Base-by-base conservation (phyloP, 495 filamentous ascomycete genomes). In the Trichocladium antarcticum region DNA sequence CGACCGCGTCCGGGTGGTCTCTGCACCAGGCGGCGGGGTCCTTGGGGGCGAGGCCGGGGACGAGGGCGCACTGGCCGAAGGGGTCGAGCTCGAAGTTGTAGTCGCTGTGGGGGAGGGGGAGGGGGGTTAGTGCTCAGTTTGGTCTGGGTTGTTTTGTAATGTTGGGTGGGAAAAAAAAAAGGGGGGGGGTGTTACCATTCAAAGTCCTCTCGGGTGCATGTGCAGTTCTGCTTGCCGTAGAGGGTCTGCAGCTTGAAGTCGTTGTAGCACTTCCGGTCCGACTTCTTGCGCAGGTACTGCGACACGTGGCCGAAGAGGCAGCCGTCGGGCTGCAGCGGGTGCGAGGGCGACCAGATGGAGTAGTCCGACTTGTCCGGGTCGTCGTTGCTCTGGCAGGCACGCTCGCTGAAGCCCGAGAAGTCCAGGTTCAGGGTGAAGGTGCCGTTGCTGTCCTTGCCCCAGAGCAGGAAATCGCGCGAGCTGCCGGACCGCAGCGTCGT, bases 231-330 rank as follows among this genome's bases (percentile, higher is more conserved):
- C 38, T 69, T 70, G 37, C 74, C 72, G 67, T 87, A 85, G 3
- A 88, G 68, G 29, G 78, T 73, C 35, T 80, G 73, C 65, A 92
- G 70, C 46, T 72, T 73, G 20, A 65, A 74, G 45, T 83, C 80
- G 54, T 94, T 94, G 70, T 79, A 92, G 70, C 93, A 99, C 19
- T 82, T 68, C 28, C 70, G 66, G 5, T 76, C 74, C 14, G 69
- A 57, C 59, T 82, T 87, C 74, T 96, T 97, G 60, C 93, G 85
- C 62, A 92, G 78, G 56, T 97, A 99, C 60, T 89, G 76, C 40
- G 88, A 78, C 32, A 83, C 71, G 68, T 95, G 93, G 15, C 93
- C 93, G 60, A 97, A 99, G 5, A 99, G 71, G 63, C 93, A 99
- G 42, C 86, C 76, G 44, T 83, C 69, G 3, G 81, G 69, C 57